Conservation (phyloP, 2,329 filamentous ascomycete genomes). For the Colletotrichum lupini region DNA sequence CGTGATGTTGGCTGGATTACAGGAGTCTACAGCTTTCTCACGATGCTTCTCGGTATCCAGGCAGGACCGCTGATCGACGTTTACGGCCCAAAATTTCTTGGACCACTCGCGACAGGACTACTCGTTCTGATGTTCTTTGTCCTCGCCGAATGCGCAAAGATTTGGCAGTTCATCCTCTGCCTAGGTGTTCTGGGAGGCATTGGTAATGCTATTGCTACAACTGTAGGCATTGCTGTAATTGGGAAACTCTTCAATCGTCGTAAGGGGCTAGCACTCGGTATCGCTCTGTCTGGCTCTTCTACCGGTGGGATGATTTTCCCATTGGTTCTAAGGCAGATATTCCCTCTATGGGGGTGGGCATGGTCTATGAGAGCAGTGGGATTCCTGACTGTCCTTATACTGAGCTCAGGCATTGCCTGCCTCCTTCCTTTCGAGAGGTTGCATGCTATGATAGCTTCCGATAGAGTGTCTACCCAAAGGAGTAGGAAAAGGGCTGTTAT, state of each 20-base stretch:
- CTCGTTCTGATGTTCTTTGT: constrained; percentile 55
- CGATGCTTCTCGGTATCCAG: constrained; percentile 57
- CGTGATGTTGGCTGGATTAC: constrained; percentile 61
- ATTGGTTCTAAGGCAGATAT: background rate
- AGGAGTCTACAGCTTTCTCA: constrained; percentile 56
- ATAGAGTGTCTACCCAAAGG: background rate
- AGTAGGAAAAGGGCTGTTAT: background rate
- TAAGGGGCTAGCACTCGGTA: constrained; percentile 33
- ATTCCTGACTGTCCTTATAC: background rate
- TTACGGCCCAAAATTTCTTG: constrained; percentile 54
- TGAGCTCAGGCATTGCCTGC: background rate
- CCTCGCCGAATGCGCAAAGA: constrained; percentile 55
- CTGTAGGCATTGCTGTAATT: constrained; percentile 46
- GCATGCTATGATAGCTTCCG: background rate
- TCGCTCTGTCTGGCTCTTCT: background rate
- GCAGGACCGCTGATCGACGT: constrained; percentile 60
- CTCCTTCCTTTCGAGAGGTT: background rate
- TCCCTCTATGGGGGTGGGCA: background rate
- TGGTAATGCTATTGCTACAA: constrained; percentile 51
- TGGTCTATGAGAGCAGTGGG: background rate
- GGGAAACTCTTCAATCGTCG: constrained; percentile 42
- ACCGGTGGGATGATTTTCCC: background rate
- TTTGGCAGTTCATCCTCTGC: constrained; percentile 60
- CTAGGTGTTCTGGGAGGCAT: constrained; percentile 55
- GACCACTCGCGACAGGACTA: constrained; percentile 47